These are phyloP conservation scores for Adansonia madagascariensis DNA, from an alignment of 441 rosid species.

Conservation along the genomic window DNA sequence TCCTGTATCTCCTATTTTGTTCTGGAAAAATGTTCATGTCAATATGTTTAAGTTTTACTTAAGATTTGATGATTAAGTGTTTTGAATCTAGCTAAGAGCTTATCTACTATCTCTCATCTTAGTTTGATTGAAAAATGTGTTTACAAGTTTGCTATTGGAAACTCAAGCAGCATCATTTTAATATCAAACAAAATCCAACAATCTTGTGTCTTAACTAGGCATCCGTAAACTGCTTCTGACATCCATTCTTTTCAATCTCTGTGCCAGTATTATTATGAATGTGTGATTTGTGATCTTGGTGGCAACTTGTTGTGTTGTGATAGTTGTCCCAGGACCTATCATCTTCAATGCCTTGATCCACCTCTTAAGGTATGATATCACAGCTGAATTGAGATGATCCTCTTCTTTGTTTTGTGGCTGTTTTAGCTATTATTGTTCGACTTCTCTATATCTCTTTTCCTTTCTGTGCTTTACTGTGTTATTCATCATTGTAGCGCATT, in stretches of 20 bases:
- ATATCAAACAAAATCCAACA: slow-evolving; percentile 1
- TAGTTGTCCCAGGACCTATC: slow-evolving; percentile 94
- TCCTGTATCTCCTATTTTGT: too few species aligned
- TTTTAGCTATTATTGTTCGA: slow-evolving; percentile 12
- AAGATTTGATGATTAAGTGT: neutral
- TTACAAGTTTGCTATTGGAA: neutral
- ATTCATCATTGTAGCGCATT: slow-evolving; percentile 67
- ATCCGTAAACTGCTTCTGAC: slow-evolving; percentile 30
- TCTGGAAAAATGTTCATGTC: neutral
- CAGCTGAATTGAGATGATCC: slow-evolving; percentile 15
- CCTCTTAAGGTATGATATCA: slow-evolving; percentile 84
- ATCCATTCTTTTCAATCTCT: slow-evolving; percentile 26
- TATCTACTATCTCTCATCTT: neutral
- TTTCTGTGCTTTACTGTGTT: slow-evolving; percentile 30
- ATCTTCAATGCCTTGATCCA: slow-evolving; percentile 93
- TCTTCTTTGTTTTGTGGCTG: slow-evolving; percentile 15
- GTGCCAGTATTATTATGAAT: slow-evolving; percentile 94
- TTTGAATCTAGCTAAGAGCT: slow-evolving; percentile 3
- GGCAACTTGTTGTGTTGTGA: slow-evolving; percentile 98
- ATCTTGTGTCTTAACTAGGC: slow-evolving; percentile 27
- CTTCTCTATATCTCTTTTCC: slow-evolving; percentile 19
- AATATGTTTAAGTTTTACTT: slow-evolving; percentile 2
- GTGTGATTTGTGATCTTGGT: slow-evolving; percentile 94
- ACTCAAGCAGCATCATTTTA: neutral
- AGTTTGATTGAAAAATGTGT: neutral